Evolutionary conservation across 352 stramenopile species (phyloP).

Genomic region (Phytophthora cryptogea): DNA sequence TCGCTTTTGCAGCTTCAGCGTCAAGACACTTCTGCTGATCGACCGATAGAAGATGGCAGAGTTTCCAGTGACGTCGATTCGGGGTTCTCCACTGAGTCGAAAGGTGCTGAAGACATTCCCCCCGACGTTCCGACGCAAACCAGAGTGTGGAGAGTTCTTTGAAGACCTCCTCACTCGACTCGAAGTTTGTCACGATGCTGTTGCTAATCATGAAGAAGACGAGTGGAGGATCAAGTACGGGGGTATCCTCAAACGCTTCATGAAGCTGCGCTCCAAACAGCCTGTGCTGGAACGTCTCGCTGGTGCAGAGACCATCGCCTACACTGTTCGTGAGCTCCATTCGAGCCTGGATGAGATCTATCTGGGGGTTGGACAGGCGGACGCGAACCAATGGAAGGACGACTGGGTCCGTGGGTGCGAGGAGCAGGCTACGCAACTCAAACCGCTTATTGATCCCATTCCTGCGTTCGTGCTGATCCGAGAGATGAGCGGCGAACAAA

Average conservation of each 20-base stretch:
- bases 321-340: constrained; percentile 7
- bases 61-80: constrained; percentile 6
- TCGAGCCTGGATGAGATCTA: constrained; percentile 11
- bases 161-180: background rate
- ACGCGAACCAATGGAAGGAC: constrained; percentile 4
- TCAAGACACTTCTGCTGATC: no score
- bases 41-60: constrained; percentile 1
- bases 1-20: background rate
- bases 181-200: background rate
- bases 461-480: constrained; percentile 3
- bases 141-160: constrained; percentile 5
- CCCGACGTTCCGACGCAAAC: background rate
- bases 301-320: constrained; percentile 9
- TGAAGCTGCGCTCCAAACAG: constrained; percentile 13
- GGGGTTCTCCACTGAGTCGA: background rate
- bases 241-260: constrained; percentile 3
- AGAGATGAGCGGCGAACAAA: constrained; percentile 1
- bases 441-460: background rate
- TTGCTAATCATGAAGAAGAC: background rate
- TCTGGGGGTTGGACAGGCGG: background rate
- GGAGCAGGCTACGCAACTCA: constrained; percentile 7
- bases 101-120: background rate
- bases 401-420: constrained; percentile 3
- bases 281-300: constrained; percentile 21
- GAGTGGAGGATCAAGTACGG: constrained; percentile 1